Conservation (phyloP, 2,329 filamentous ascomycete species). For the Alternaria gaisen region DNA sequence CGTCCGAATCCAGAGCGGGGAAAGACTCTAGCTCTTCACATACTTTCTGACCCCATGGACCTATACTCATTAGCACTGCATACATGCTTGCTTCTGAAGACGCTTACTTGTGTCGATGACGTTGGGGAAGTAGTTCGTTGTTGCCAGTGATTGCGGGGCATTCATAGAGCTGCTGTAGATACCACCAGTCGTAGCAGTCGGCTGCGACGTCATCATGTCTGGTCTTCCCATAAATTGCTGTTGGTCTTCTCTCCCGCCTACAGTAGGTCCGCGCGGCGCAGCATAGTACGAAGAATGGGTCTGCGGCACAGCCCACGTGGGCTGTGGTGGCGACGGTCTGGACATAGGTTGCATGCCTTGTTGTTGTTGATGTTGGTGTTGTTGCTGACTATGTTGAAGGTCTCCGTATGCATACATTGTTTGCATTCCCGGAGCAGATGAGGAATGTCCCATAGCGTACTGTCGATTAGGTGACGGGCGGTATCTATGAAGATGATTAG, state of each 20-base stretch:
- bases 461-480: constrained; percentile 48
- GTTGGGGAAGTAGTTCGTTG: constrained; percentile 47
- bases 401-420: constrained; percentile 50
- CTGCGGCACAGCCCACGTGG: constrained; percentile 48
- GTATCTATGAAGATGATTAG: constrained; percentile 48
- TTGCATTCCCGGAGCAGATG: constrained; percentile 39
- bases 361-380: constrained; percentile 26
- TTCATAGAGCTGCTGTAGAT: constrained; percentile 34
- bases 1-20: constrained; percentile 50
- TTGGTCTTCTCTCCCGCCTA: constrained; percentile 37
- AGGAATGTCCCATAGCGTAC: constrained; percentile 42
- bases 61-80: constrained; percentile 38
- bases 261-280: constrained; percentile 32
- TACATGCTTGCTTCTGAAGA: not conserved
- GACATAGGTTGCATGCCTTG: constrained; percentile 38
- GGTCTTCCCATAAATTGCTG: constrained; percentile 36
- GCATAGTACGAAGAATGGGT: constrained; percentile 44
- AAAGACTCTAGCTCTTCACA: constrained; percentile 51
- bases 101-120: constrained; percentile 52
- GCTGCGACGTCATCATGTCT: constrained; percentile 34
- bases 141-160: constrained; percentile 27
- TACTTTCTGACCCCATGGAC: constrained; percentile 52
- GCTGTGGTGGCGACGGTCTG: constrained; percentile 44
- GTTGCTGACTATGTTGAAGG: constrained; percentile 32
- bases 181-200: constrained; percentile 33